Percentiles rank a stretch among this genome's conserved stretches.
phyloP scores from a whole-genome alignment of 345 rosid genomes.

The Salix udensis region DNA sequence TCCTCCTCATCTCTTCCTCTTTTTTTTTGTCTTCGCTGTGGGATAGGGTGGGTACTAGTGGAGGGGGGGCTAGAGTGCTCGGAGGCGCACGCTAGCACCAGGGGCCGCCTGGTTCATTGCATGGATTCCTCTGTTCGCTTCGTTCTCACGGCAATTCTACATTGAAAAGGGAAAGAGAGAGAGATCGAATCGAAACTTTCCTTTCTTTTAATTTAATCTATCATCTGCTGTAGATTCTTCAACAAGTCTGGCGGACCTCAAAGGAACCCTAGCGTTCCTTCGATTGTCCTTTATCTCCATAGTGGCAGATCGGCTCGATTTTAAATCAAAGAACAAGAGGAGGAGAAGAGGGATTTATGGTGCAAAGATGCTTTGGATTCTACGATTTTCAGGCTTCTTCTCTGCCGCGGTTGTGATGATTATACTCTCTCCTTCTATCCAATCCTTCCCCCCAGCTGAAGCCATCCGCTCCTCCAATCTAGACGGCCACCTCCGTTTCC shows the following conservation, averaged over 20 bases:
- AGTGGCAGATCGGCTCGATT: conserved; percentile 23
- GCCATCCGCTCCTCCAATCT: conserved; percentile 77
- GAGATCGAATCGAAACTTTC: conserved; percentile 22
- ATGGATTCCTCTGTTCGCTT: conserved; percentile 44
- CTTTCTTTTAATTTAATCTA: not conserved
- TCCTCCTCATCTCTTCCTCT: conserved; percentile 16
- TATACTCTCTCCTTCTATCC: conserved; percentile 77
- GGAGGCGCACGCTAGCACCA: conserved; percentile 53
- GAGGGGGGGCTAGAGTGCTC: conserved; percentile 31
- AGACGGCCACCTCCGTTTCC: conserved; percentile 42
- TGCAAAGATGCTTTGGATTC: conserved; percentile 63
- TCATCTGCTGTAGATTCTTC: not conserved
- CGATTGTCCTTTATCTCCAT: conserved; percentile 14
- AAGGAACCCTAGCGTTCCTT: conserved; percentile 26
- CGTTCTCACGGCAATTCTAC: conserved; percentile 44
- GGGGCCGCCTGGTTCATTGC: conserved; percentile 32
- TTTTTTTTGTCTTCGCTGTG: not conserved
- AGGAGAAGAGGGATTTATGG: conserved; percentile 28
- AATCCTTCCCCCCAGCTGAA: conserved; percentile 88
- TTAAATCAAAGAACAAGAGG: conserved; percentile 36
- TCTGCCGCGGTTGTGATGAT: conserved; percentile 67
- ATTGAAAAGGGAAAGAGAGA: conserved; percentile 23
- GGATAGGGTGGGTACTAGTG: conserved; percentile 10
- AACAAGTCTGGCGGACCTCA: conserved; percentile 29
- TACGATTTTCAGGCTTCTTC: conserved; percentile 67